Evolutionary conservation across 2,329 filamentous ascomycete genomes (phyloP), one percentile per base, ranked within the genome.

Genomic region (Simplicillium sp.): DNA sequence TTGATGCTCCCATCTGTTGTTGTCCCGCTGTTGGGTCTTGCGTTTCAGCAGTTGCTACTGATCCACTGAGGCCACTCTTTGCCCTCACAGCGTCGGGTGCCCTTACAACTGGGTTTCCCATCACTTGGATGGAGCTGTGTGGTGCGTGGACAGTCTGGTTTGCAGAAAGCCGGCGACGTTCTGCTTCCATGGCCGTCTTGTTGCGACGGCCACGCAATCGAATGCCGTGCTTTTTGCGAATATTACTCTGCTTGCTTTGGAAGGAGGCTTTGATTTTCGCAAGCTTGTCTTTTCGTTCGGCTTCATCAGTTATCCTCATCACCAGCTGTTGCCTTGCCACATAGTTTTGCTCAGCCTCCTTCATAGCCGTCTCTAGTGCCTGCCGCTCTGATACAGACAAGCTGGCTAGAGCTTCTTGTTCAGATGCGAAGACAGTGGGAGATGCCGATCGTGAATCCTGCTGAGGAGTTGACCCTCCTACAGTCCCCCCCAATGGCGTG

Each of bases 161-260:
- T 9, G 9, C 9, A 25, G 20, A 25, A 5, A 25, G 20, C 20
- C 20, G 20, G 9, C 59, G 54, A 9, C 67, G 65, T n/a, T 65
- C 58, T 8, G 62, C 60, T 3, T 67, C 59, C 13, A 75, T 68
- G 44, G 71, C 67, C 0, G 59, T 61, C 44, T 54, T 66, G 3
- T 66, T 66, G 1, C 73, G 67, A 11, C 71, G 60, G 46, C 68
- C 62, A 0, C 71, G 66, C 12, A 78, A 60, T 2, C 66, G 64
- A 28, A 79, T 71, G n/a, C 74, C 74, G 44, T 70, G 77, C 44
- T 68, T 75, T 51, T 75, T 77, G 11, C 75, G 66, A 3, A 75
- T 70, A n/a, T 64, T 64, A 40, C 70, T 75, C 51, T 75, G 72
- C 42, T 73, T 75, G 3, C 71, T 75, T 34, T 69, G 69, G 48